Evolutionary conservation across 2,329 filamentous ascomycete species (phyloP).

Genomic region (Phialocephala subalpina): DNA sequence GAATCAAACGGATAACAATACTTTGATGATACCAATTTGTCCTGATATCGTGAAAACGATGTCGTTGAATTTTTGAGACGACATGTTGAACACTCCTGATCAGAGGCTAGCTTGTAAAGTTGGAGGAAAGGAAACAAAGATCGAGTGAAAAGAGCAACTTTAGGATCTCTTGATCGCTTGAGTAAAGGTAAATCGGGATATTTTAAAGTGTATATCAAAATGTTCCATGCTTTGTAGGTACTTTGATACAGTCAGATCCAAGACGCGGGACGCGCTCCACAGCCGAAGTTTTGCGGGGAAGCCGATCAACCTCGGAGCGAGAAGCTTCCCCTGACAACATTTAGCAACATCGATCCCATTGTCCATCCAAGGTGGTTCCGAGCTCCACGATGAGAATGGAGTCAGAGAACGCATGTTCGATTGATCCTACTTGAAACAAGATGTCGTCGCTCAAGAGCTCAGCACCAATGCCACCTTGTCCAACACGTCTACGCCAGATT

Average conservation of each 20-base stretch:
- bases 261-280: not conserved
- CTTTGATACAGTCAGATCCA: not conserved
- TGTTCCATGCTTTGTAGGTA: not conserved
- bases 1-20: constrained; percentile 21
- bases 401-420: not conserved
- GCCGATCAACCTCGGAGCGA: constrained; percentile 18
- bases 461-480: constrained; percentile 11
- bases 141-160: not conserved
- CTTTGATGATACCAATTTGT: constrained; percentile 55
- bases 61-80: constrained; percentile 47
- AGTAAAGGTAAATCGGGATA: not conserved
- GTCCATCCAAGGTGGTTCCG: not conserved
- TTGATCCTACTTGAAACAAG: not conserved
- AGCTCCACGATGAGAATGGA: not conserved
- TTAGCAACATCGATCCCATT: not conserved
- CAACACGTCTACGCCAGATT: constrained; percentile 36
- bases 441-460: not conserved
- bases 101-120: too few species aligned
- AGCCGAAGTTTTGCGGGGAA: constrained; percentile 6
- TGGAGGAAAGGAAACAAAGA: too few species aligned
- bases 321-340: not conserved
- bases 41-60: constrained; percentile 52
- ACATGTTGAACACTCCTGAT: constrained; percentile 18
- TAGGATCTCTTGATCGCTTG: not conserved
- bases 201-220: not conserved